Base-by-base conservation (phyloP, 352 stramenopile species). In the Pythium phragmiticola region DNA sequence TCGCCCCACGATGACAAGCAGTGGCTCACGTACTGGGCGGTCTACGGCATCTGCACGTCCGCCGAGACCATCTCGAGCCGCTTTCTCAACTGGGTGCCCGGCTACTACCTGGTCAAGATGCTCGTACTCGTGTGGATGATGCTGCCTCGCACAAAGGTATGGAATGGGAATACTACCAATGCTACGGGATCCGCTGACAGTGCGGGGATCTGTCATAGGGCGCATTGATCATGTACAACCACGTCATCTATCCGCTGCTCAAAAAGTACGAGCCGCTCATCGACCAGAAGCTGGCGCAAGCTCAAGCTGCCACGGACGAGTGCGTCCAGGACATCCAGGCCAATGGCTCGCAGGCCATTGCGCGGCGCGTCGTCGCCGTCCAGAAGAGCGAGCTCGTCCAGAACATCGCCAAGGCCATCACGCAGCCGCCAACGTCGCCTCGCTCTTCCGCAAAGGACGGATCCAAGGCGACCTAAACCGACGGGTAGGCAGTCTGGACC, bases 111-210 rank as follows among this genome's bases (percentile, higher is more conserved):
- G 4, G 90, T 95, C 70, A 99, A 98, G 77, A 82, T 96, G 60
- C 84, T 96, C 21, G 98, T 99, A 66, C 84, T 99, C 51, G 79
- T 98, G 50, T 98, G 95, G 94, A 87, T 96, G 62, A 98, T 99
- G 88, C 74, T 98, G 28, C 94, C 92, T 6, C 89, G 96, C 77
- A 97, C 94, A 21, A 83, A 78, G 70, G 68, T 91, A 46, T 7
- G 3, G 39, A 19, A 19, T 19, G 39, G 11, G 7, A 8, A n/a
- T 21, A 46, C 2, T 46, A 46, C 39, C 5, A 7, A 46, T 21
- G 14, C 39, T 46, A 16, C 17, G 6, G 4, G 13, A n/a, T 4
- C 13, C 5, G 6, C 39, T 46, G 11, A 46, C 14, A 12, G 37
- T 17, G 39, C 19, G 39, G 9, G 13, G 39, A 7, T 46, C 39